phyloP scores from a whole-genome alignment of 2,329 filamentous ascomycete genomes.

The Claviceps sorghi region DNA sequence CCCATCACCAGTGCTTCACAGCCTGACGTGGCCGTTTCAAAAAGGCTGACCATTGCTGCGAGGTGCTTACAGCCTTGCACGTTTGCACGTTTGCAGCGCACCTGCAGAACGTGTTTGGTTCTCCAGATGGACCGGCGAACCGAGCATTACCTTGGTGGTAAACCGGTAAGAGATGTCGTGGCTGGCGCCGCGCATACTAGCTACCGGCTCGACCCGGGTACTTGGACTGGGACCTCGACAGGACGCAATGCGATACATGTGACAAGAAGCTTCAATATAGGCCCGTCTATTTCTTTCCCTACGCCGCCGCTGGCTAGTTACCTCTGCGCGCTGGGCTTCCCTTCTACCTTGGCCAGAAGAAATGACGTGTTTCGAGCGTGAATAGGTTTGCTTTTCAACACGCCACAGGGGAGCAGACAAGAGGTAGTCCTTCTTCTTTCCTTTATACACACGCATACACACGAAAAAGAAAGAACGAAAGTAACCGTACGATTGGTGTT shows the following conservation, averaged over 20 bases:
- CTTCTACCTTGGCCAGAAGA: constrained; percentile 8
- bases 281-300: neutral
- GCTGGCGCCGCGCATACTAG: too few relatives aligned
- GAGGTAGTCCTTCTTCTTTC: neutral
- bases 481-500: neutral
- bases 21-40: too few relatives aligned
- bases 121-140: too few relatives aligned
- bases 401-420: neutral
- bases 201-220: constrained; percentile 6
- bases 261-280: neutral
- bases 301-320: constrained; percentile 6
- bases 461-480: neutral
- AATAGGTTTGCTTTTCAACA: constrained; percentile 8
- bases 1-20: too few relatives aligned
- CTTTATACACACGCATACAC: neutral
- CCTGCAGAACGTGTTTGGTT: too few relatives aligned
- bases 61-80: too few relatives aligned
- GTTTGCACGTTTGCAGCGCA: too few relatives aligned
- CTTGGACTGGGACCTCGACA: constrained; percentile 19
- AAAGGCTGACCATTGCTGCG: too few relatives aligned
- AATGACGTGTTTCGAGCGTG: constrained; percentile 23
- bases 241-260: too few relatives aligned
- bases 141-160: too few relatives aligned
- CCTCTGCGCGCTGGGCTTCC: constrained; percentile 7
- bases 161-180: too few relatives aligned